Base-by-base conservation (phyloP, 768 basidiomycete species). In the Boletus subparvulus region DNA sequence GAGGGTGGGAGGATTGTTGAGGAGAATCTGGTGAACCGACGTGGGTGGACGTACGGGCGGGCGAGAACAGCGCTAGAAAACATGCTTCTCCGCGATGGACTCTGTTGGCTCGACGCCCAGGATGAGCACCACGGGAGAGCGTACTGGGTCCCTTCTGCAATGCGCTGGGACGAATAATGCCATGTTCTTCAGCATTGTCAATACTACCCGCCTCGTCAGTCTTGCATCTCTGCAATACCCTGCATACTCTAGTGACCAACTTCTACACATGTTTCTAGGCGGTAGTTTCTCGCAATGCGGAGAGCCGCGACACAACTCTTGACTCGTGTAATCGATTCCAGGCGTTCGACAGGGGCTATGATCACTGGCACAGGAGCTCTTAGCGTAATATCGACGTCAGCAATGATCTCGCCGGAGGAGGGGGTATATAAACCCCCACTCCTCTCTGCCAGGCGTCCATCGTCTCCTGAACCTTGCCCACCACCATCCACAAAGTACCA, bases 61-160 rank as follows among this genome's bases (percentile, higher is more conserved):
- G 88, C 90, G 4, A 77, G 80, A 47, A 80, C 84, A 12, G 94
- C 88, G 2, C 71, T 98, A 64, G 87, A 94, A 64, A 94, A 95
- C 59, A 94, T 96, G 86, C 80, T 95, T 14, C 78, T 92, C 59
- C 80, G 88, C 28, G 94, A 98, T 60, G 96, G 95, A 2, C 75
- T 96, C 28, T 95, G 92, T 56, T 99, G 97, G 97, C 67, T 98
- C 32, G 97, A 99, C 66, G 87, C 92, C 26, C 94, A 97, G 72
- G 92, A 90, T 51, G 83, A 85, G 61, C 69, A 68, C 16, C 77
- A 74, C 32, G 84, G 85, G 30, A 78, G 79, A 55, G 83, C 85
- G 24, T 96, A 94, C 69, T 98, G 94, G 94, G 79, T 96, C 12
- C 88, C 89, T 1, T 91, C 90, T 13, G 88, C 88, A 3, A 90